Conservation (phyloP, 495 filamentous ascomycete genomes). For the Trichoderma asperelloides region DNA sequence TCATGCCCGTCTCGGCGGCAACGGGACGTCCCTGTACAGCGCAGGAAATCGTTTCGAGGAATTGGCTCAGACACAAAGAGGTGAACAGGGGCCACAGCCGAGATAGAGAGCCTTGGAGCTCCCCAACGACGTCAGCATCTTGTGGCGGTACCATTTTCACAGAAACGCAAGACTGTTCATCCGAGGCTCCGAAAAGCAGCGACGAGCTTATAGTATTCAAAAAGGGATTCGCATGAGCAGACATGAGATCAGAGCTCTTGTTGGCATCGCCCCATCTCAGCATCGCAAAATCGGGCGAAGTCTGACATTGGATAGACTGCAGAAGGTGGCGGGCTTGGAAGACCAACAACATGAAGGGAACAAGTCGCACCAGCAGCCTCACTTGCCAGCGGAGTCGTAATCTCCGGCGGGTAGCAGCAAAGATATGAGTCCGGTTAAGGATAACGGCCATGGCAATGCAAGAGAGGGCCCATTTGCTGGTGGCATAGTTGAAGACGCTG, state of each 20-base stretch:
- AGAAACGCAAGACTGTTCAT: constrained; percentile 61
- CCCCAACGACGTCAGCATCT: constrained; percentile 28
- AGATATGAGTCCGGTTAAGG: constrained; percentile 86
- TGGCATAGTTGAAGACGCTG: constrained; percentile 83
- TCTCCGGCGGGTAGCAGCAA: constrained; percentile 75
- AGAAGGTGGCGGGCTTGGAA: constrained; percentile 60
- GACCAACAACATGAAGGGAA: constrained; percentile 67
- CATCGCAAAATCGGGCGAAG: constrained; percentile 62
- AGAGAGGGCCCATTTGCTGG: constrained; percentile 84
- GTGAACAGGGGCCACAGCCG: constrained; percentile 84
- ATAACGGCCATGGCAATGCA: constrained; percentile 80
- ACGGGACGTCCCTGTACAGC: constrained; percentile 78
- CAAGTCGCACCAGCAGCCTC: constrained; percentile 61
- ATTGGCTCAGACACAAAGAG: constrained; percentile 73
- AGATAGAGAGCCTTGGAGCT: constrained; percentile 64
- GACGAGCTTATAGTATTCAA: constrained; percentile 59
- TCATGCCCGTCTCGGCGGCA: constrained; percentile 88
- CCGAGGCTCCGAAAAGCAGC: constrained; percentile 58
- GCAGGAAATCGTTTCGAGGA: constrained; percentile 77
- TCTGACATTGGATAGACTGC: constrained; percentile 87
- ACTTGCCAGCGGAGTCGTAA: constrained; percentile 61
- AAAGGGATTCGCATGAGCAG: constrained; percentile 58
- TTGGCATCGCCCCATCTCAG: constrained; percentile 64
- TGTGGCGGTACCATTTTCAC: constrained; percentile 56
- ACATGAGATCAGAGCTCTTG: constrained; percentile 61